These are phyloP conservation scores for Phytophthora idaei DNA, from an alignment of 352 stramenopile species.

Conservation along the genomic window DNA sequence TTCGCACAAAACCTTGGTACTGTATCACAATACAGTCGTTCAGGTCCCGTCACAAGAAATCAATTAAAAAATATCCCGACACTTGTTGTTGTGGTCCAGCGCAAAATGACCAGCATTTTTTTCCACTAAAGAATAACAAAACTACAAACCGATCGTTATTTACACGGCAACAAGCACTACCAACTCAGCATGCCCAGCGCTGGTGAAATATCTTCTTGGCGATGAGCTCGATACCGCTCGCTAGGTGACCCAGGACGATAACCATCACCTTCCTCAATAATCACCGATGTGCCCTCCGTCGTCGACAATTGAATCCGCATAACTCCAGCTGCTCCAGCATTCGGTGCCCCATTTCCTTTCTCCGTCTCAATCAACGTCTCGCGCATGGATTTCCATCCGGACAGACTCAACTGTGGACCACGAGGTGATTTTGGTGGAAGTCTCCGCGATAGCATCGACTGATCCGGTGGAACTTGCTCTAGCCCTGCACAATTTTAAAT, in stretches of 20 bases:
- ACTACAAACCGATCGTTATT: no score
- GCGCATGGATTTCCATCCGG: conserved; percentile 42
- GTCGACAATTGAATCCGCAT: conserved; percentile 30
- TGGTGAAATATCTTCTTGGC: conserved; percentile 10
- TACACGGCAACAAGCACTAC: background rate
- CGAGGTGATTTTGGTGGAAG: conserved; percentile 12
- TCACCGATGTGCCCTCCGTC: conserved; percentile 12
- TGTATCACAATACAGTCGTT: no score
- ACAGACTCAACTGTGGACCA: conserved; percentile 32
- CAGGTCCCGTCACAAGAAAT: no score
- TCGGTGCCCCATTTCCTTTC: conserved; percentile 20
- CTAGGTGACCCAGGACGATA: conserved; percentile 27
- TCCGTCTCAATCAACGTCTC: conserved; percentile 42
- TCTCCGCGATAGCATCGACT: background rate
- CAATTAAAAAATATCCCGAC: no score
- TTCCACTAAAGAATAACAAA: no score
- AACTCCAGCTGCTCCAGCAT: conserved; percentile 19
- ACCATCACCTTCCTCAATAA: conserved; percentile 29
- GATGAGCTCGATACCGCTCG: conserved; percentile 2
- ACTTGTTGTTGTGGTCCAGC: no score
- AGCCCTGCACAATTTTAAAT: conserved; percentile 7
- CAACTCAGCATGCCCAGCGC: conserved; percentile 26
- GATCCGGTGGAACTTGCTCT: background rate
- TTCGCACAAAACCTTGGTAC: no score
- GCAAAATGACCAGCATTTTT: no score